A percentile compares a stretch with the other conserved stretches of the same genome.
phyloP scores from a whole-genome alignment of 1,139 yeast genomes.

The Petasospora rhodanensis region DNA sequence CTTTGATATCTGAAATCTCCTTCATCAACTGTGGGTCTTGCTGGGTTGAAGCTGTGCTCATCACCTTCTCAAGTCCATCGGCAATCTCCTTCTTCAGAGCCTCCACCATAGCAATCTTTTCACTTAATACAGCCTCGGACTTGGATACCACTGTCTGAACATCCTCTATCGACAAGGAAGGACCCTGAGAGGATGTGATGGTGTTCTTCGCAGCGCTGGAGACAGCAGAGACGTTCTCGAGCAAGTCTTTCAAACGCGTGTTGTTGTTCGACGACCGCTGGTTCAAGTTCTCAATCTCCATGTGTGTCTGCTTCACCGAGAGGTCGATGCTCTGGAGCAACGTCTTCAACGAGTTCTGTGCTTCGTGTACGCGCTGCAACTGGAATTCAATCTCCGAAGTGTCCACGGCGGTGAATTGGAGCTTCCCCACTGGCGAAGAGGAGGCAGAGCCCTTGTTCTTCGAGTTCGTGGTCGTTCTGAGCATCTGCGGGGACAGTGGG shows the following conservation, averaged over 20 bases:
- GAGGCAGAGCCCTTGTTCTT: constrained; percentile 18
- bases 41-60: no score
- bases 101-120: background rate
- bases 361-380: constrained; percentile 27
- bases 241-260: constrained; percentile 32
- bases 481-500: constrained; percentile 29
- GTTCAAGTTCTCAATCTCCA: constrained; percentile 36
- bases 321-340: constrained; percentile 30
- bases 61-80: no score
- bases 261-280: constrained; percentile 41
- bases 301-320: constrained; percentile 35
- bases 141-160: no score
- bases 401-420: constrained; percentile 20
- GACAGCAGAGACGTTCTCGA: constrained; percentile 21
- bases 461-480: constrained; percentile 13
- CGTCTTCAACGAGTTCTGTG: constrained; percentile 26
- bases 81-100: background rate
- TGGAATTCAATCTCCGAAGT: constrained; percentile 28
- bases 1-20: background rate
- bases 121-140: background rate
- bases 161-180: no score
- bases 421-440: constrained; percentile 24
- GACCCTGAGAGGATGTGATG: no score
- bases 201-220: no score
- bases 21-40: background rate